A percentile compares a stretch with the other conserved stretches of the same genome.
phyloP scores from a whole-genome alignment of 495 filamentous ascomycete species.

The Tricharina praecox region DNA sequence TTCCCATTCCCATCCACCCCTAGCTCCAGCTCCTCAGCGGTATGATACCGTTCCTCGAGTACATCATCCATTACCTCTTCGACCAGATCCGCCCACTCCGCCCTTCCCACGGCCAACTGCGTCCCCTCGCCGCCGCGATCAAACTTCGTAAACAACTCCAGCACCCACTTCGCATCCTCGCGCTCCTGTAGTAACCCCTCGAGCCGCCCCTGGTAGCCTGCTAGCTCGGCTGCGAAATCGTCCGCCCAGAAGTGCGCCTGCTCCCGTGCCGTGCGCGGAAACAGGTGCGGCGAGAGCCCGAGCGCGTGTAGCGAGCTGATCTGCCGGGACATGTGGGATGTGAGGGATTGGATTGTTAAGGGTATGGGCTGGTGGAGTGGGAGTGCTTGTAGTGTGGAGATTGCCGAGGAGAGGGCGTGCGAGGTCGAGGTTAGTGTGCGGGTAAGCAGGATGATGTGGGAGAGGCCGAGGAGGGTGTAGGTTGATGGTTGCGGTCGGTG shows the following conservation, averaged over 20 bases:
- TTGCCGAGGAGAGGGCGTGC: no score
- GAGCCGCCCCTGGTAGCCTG: neutral
- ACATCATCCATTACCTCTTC: neutral
- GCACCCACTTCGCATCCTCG: neutral
- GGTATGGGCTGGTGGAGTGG: no score
- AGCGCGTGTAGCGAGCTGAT: neutral
- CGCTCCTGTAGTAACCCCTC: neutral
- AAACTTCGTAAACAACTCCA: neutral
- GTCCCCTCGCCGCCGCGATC: neutral
- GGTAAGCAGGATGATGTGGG: no score
- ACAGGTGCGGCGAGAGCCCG: neutral
- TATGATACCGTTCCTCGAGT: neutral
- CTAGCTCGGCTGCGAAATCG: neutral
- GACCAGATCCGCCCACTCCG: neutral
- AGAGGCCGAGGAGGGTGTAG: no score
- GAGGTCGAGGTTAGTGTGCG: no score
- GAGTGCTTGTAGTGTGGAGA: no score
- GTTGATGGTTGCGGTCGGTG: no score
- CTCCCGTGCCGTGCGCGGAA: neutral
- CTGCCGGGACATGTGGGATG: neutral
- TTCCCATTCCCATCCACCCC: neutral
- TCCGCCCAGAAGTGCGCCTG: neutral
- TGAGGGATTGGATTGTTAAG: neutral
- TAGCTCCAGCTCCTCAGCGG: neutral
- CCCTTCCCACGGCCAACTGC: neutral